Percentiles rank a stretch among this genome's conserved stretches.
Conservation (phyloP, 805 yeast genomes). For the Wickerhamomyces pijperi region DNA sequence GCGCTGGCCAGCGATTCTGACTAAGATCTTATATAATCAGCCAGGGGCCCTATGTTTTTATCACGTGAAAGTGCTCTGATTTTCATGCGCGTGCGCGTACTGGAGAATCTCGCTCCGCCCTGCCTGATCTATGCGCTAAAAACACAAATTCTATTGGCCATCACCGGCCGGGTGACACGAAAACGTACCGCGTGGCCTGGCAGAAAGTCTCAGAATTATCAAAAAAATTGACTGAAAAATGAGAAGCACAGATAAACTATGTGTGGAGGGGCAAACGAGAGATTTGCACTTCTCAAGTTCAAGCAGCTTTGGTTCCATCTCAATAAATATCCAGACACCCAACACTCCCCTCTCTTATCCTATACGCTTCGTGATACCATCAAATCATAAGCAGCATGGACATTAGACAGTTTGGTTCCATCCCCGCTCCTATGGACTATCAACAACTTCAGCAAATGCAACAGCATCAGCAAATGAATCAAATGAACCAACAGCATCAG, state of each 20-base stretch:
- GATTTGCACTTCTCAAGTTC: too few species aligned
- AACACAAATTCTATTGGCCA: not conserved
- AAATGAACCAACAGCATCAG: not conserved
- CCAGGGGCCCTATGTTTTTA: too few species aligned
- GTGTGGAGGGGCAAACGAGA: too few species aligned
- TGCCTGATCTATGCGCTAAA: not conserved
- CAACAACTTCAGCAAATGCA: conserved; percentile 17
- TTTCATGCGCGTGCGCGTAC: too few species aligned
- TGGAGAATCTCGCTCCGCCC: not conserved
- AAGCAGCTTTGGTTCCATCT: too few species aligned
- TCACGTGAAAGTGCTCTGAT: too few species aligned
- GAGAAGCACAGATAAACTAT: not conserved
- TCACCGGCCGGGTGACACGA: not conserved
- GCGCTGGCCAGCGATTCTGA: too few species aligned
- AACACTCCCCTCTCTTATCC: too few species aligned
- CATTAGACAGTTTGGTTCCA: conserved; percentile 22
- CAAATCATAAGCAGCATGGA: conserved; percentile 18
- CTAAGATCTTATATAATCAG: not conserved
- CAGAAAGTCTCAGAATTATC: not conserved
- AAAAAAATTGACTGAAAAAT: not conserved
- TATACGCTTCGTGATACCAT: conserved; percentile 16
- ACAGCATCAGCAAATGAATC: conserved; percentile 15
- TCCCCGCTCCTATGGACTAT: conserved; percentile 21
- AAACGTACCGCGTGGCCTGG: not conserved
- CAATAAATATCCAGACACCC: too few species aligned